These are phyloP conservation scores for Colletotrichum caudatum DNA, from an alignment of 2,329 filamentous ascomycete species.

Conservation along the genomic window DNA sequence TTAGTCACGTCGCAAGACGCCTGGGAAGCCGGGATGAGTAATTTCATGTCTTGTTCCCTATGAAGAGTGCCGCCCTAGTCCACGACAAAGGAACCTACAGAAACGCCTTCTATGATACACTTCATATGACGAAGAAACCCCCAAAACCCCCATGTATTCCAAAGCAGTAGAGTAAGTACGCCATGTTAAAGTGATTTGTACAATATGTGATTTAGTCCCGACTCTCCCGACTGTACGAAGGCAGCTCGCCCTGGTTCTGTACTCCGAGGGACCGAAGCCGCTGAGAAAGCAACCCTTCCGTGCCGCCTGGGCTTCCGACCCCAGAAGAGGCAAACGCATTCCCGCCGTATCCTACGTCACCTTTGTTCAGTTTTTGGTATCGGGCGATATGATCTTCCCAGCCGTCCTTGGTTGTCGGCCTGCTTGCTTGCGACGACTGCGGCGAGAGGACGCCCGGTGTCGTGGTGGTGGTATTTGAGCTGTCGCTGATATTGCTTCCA, in stretches of 20 bases:
- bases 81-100: too few species aligned
- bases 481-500: conserved; percentile 50
- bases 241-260: conserved; percentile 44
- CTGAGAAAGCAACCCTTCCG: conserved; percentile 78
- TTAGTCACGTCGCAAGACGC: neutral
- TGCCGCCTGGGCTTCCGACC: conserved; percentile 56
- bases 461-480: conserved; percentile 43
- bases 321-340: conserved; percentile 59
- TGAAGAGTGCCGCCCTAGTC: neutral
- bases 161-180: neutral
- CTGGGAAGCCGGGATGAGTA: neutral
- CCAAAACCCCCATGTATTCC: neutral
- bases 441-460: conserved; percentile 45
- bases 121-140: conserved; percentile 7
- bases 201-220: conserved; percentile 11
- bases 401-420: conserved; percentile 52
- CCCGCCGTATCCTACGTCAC: conserved; percentile 72
- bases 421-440: conserved; percentile 47
- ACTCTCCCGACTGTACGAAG: neutral
- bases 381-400: conserved; percentile 48
- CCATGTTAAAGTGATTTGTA: conserved; percentile 8
- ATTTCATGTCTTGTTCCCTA: neutral
- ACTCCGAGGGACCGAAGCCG: conserved; percentile 73
- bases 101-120: conserved; percentile 18
- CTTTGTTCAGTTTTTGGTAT: conserved; percentile 78